Conservation (phyloP, 2,329 filamentous ascomycete species). For the Sclerotinia spermophila region DNA sequence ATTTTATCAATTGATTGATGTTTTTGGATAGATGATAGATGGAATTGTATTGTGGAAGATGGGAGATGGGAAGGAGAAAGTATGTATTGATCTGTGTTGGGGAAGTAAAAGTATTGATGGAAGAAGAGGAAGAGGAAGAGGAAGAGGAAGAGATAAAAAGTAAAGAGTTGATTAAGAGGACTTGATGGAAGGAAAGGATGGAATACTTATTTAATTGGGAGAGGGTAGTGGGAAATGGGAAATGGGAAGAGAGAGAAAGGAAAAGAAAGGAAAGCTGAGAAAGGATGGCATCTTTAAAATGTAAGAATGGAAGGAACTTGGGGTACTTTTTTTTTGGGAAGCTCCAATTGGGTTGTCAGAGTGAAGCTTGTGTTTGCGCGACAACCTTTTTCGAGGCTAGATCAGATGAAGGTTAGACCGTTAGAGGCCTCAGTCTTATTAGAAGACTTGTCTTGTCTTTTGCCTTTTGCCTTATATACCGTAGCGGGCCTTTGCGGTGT, state of each 20-base stretch:
- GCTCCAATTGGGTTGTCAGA: constrained; percentile 22
- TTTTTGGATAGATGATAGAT: constrained; percentile 8
- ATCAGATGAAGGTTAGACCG: background rate
- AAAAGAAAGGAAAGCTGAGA: constrained; percentile 20
- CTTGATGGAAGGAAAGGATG: constrained; percentile 14
- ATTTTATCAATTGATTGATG: constrained; percentile 19
- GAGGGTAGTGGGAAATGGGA: too few relatives aligned
- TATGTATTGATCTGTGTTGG: background rate
- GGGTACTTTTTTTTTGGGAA: constrained; percentile 21
- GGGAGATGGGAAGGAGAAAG: background rate
- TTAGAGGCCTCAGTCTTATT: constrained; percentile 6
- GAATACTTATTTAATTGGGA: constrained; percentile 25
- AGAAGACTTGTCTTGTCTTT: background rate
- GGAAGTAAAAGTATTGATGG: constrained; percentile 9
- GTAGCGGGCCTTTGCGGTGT: background rate
- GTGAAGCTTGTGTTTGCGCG: constrained; percentile 17
- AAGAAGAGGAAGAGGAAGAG: background rate
- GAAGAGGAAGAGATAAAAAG: constrained; percentile 12
- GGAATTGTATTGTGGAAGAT: background rate
- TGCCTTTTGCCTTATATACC: background rate
- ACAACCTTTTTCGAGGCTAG: constrained; percentile 12
- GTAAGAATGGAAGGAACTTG: constrained; percentile 15
- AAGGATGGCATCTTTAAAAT: background rate
- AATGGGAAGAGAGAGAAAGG: constrained; percentile 5
- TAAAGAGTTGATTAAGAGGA: background rate